Conservation (phyloP, 345 rosid genomes). For the Melaleuca alternifolia region DNA sequence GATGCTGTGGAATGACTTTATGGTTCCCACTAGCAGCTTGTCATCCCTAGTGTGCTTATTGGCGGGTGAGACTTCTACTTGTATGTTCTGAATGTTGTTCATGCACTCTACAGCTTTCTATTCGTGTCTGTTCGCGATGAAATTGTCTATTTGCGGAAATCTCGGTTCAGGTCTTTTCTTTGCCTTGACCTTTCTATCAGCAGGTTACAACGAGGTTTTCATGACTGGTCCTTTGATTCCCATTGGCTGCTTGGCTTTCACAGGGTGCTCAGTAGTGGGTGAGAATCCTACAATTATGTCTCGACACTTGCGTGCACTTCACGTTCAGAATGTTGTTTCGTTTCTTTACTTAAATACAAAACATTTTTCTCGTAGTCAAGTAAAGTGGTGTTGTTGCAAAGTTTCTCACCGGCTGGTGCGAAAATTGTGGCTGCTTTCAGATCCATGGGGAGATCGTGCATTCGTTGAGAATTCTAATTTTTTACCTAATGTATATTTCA, state of each 20-base stretch:
- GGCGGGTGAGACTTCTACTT: neutral
- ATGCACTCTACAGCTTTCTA: neutral
- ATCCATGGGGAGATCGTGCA: neutral
- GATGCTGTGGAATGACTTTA: neutral
- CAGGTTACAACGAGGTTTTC: neutral
- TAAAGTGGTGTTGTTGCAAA: neutral
- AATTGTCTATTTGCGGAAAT: neutral
- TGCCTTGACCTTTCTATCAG: neutral
- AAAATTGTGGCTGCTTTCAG: neutral
- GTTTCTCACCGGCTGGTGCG: neutral
- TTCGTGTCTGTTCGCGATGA: neutral
- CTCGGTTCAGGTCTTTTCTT: neutral
- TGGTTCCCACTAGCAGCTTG: neutral
- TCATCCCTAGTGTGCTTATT: neutral
- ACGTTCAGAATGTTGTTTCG: neutral
- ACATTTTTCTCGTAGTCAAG: neutral
- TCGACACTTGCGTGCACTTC: neutral
- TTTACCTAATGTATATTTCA: neutral
- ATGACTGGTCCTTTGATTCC: neutral
- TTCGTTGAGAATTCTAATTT: neutral
- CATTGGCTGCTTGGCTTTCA: neutral
- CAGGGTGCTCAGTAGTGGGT: neutral
- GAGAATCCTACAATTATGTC: neutral
- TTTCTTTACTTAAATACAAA: neutral
- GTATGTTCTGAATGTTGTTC: neutral